These are phyloP conservation scores for Oxytropis ochrocephala DNA, from an alignment of 306 rosid genomes.

Conservation along the genomic window DNA sequence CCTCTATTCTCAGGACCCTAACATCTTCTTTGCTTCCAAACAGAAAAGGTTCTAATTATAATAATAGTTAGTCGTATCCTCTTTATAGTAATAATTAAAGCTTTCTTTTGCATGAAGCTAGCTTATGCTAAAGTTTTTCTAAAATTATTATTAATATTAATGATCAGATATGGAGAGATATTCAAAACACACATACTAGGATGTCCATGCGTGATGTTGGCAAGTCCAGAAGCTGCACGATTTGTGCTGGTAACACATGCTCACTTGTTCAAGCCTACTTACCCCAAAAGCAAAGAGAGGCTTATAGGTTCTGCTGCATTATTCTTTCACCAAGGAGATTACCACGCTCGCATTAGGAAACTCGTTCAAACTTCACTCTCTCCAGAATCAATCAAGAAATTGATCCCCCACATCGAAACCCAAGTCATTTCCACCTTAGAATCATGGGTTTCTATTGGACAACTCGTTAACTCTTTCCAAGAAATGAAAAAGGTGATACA, in stretches of 20 bases:
- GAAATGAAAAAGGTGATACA: conserved; percentile 87
- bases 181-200: conserved; percentile 85
- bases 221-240: conserved; percentile 80
- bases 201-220: conserved; percentile 77
- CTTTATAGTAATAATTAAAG: no score
- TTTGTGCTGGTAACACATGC: conserved; percentile 77
- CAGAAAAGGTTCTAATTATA: conserved; percentile 53
- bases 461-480: conserved; percentile 41
- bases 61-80: no score
- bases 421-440: conserved; percentile 50
- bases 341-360: conserved; percentile 58
- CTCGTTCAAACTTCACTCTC: conserved; percentile 61
- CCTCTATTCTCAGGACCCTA: conserved; percentile 47
- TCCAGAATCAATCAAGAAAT: conserved; percentile 41
- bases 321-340: conserved; percentile 81
- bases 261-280: conserved; percentile 79
- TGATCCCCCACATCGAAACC: conserved; percentile 41
- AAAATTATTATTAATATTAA: conserved; percentile 11
- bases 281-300: conserved; percentile 81
- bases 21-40: conserved; percentile 60
- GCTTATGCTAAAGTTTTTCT: background rate
- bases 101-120: conserved; percentile 6
- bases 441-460: conserved; percentile 48
- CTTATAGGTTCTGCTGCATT: conserved; percentile 85
- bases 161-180: conserved; percentile 73